Percentiles rank a stretch among this genome's conserved stretches.
Evolutionary conservation across 441 rosid species (phyloP).

Genomic region (Populus trichocarpa): DNA sequence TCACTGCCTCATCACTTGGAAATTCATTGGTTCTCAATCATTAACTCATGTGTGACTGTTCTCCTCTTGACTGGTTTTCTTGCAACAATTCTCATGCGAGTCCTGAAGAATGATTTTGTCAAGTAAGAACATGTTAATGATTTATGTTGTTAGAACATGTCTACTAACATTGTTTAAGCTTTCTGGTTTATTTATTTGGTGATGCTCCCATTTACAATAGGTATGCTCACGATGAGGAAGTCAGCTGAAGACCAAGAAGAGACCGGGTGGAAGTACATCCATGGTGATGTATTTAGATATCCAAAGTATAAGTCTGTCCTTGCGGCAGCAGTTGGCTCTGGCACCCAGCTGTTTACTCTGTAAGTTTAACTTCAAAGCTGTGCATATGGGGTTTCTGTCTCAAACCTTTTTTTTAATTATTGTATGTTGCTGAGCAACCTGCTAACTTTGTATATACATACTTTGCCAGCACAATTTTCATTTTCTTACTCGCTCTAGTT

Average conservation of each 20-base stretch:
- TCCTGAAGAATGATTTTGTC: constrained; percentile 78
- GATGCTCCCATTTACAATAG: constrained; percentile 23
- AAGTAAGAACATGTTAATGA: constrained; percentile 43
- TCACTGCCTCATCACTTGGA: constrained; percentile 80
- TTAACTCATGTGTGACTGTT: constrained; percentile 78
- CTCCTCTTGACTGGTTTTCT: constrained; percentile 87
- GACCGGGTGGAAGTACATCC: constrained; percentile 94
- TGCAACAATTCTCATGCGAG: constrained; percentile 87
- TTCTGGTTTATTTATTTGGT: background rate
- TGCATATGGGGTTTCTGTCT: background rate
- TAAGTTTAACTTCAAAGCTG: constrained; percentile 29
- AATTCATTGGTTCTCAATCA: constrained; percentile 83
- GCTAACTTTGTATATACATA: background rate
- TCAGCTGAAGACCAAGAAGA: constrained; percentile 86
- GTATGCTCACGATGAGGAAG: constrained; percentile 88
- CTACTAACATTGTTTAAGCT: background rate
- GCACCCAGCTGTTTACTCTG: constrained; percentile 73
- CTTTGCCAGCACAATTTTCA: constrained; percentile 55
- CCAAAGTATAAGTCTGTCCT: constrained; percentile 70
- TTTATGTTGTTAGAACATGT: background rate
- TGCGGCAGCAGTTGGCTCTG: constrained; percentile 76
- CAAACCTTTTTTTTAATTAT: background rate
- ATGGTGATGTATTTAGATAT: constrained; percentile 79
- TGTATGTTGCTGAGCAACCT: background rate
- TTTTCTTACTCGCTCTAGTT: constrained; percentile 71